Evolutionary conservation across 225 moss, liverwort and hornwort species (phyloP).

Genomic region (Straminergon stramineum): DNA sequence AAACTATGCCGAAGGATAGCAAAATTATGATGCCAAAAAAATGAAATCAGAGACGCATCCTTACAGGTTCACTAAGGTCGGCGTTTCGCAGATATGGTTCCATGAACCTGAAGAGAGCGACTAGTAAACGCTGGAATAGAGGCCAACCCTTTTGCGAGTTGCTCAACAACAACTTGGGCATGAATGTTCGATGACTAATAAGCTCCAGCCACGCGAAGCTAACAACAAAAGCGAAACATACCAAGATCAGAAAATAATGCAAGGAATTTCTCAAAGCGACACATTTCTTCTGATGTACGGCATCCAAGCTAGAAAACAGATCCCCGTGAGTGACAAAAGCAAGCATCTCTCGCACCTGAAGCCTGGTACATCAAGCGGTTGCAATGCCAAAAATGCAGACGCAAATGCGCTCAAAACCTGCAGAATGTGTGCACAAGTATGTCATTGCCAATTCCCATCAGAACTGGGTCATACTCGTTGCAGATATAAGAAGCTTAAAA

Average conservation of each 20-base stretch:
- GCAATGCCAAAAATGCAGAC: constrained; percentile 58
- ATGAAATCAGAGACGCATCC: neutral
- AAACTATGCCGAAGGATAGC: neutral
- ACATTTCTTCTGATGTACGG: neutral
- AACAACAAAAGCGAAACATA: constrained; percentile 1
- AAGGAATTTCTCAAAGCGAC: neutral
- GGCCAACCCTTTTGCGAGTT: constrained; percentile 90
- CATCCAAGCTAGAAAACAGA: neutral
- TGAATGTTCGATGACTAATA: constrained; percentile 92
- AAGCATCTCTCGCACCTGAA: constrained; percentile 63
- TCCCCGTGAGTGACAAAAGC: neutral
- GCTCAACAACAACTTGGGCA: constrained; percentile 88
- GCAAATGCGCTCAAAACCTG: constrained; percentile 89
- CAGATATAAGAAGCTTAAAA: neutral
- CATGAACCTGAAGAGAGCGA: constrained; percentile 90
- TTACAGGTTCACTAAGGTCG: constrained; percentile 86
- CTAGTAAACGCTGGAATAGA: constrained; percentile 85
- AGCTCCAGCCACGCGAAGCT: constrained; percentile 95
- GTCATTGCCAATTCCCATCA: neutral
- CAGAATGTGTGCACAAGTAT: neutral
- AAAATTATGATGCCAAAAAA: neutral
- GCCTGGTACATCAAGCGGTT: constrained; percentile 82
- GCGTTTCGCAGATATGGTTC: constrained; percentile 91
- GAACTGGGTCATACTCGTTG: neutral
- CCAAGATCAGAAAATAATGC: neutral